A percentile compares a stretch with the other conserved stretches of the same genome.
phyloP scores from a whole-genome alignment of 345 rosid genomes.

The Eucalyptus leucophloia region DNA sequence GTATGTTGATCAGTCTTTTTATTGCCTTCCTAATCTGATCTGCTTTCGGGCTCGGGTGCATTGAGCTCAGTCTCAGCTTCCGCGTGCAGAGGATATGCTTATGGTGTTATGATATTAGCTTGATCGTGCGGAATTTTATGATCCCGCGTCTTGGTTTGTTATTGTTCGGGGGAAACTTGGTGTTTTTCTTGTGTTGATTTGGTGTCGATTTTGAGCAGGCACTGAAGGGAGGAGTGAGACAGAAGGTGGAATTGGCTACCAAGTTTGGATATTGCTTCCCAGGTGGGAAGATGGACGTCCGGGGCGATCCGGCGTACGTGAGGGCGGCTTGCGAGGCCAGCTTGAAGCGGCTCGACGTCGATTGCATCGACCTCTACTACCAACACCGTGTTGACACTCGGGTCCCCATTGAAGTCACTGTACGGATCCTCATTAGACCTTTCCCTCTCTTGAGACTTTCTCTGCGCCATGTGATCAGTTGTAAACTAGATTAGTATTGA shows the following conservation, averaged over 20 bases:
- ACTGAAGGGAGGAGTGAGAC: slow-evolving; percentile 42
- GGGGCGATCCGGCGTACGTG: slow-evolving; percentile 47
- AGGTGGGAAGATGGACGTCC: slow-evolving; percentile 9
- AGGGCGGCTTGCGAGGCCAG: slow-evolving; percentile 50
- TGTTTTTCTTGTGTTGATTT: not conserved
- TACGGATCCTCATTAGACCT: not conserved
- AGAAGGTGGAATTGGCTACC: slow-evolving; percentile 46
- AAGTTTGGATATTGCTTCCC: slow-evolving; percentile 21
- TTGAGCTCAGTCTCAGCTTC: not conserved
- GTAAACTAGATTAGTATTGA: not conserved
- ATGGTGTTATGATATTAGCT: not conserved
- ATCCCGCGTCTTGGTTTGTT: not conserved
- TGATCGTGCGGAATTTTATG: not conserved
- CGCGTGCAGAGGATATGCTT: not conserved
- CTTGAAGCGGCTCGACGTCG: slow-evolving; percentile 40
- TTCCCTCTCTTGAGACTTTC: not conserved
- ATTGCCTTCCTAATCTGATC: not conserved
- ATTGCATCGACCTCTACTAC: slow-evolving; percentile 50
- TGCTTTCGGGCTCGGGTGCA: not conserved
- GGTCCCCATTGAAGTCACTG: slow-evolving; percentile 55
- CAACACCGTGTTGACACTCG: slow-evolving; percentile 43
- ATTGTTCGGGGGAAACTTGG: not conserved
- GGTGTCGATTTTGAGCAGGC: slow-evolving; percentile 12
- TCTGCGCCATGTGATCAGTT: not conserved
- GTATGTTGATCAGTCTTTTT: not conserved